A percentile compares a stretch with the other conserved stretches of the same genome.
phyloP scores from a whole-genome alignment of 805 yeast species.

The Komagataella pastoris region DNA sequence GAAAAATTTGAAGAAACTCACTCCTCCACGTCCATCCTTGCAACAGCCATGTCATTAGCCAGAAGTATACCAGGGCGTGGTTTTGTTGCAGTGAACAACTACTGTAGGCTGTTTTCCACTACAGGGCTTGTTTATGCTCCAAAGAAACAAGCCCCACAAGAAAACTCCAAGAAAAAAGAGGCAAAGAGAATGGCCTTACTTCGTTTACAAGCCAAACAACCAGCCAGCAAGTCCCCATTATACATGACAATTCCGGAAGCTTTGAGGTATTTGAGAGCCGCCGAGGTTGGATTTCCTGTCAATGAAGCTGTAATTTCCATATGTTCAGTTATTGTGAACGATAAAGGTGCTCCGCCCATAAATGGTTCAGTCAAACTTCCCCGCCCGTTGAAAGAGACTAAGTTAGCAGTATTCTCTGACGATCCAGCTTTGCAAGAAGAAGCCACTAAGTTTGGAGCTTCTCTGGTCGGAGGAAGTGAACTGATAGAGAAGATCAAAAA shows the following conservation, averaged over 20 bases:
- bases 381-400: conserved; percentile 51
- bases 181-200: conserved; percentile 10
- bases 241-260: conserved; percentile 66
- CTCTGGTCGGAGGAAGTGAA: conserved; percentile 59
- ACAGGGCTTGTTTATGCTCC: not conserved
- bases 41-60: not conserved
- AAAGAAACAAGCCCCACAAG: not conserved
- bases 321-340: conserved; percentile 52
- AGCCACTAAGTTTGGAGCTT: conserved; percentile 48
- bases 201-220: conserved; percentile 24
- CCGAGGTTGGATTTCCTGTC: conserved; percentile 77
- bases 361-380: conserved; percentile 65
- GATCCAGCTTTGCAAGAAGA: conserved; percentile 35
- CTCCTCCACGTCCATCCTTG: not conserved
- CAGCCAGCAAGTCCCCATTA: conserved; percentile 37
- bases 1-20: not conserved
- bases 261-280: conserved; percentile 67
- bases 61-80: not conserved
- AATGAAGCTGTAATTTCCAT: conserved; percentile 59
- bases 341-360: conserved; percentile 66
- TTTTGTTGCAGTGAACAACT: not conserved
- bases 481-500: conserved; percentile 47
- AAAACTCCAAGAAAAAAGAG: conserved; percentile 1
- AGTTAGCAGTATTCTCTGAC: conserved; percentile 56
- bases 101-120: not conserved